These are phyloP conservation scores for Rhizopus delemar DNA, from an alignment of 371 early-diverging fungal genomes.

Conservation along the genomic window DNA sequence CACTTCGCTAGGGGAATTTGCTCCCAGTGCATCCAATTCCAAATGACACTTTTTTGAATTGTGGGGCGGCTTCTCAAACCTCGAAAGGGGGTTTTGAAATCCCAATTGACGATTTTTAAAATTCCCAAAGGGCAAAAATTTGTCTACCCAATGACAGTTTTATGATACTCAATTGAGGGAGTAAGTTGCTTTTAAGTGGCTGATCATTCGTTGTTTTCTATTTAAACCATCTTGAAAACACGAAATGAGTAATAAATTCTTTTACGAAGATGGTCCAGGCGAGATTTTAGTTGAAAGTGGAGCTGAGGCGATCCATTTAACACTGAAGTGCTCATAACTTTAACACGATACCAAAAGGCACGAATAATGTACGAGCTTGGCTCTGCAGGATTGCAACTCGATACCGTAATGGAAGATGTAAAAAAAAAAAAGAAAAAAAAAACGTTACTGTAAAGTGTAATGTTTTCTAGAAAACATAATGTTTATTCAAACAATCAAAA, in stretches of 20 bases:
- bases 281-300: conserved; percentile 7
- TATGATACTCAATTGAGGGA: conserved; percentile 6
- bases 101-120: background rate
- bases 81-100: background rate
- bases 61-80: too few relatives aligned
- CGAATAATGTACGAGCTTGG: conserved; percentile 3
- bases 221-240: conserved; percentile 2
- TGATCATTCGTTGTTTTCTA: background rate
- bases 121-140: conserved; percentile 2
- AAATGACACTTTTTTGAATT: conserved; percentile 1
- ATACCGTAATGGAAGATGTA: background rate
- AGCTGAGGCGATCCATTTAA: conserved; percentile 5
- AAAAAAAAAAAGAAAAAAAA: too few relatives aligned
- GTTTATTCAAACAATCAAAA: too few relatives aligned
- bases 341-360: conserved; percentile 6
- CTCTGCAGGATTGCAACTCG: conserved; percentile 3
- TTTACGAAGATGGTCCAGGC: conserved; percentile 7
- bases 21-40: too few relatives aligned
- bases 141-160: background rate
- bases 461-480: too few relatives aligned
- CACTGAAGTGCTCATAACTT: conserved; percentile 6
- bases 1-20: too few relatives aligned
- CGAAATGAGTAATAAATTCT: conserved; percentile 3
- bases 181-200: background rate
- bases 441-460: too few relatives aligned